These are phyloP conservation scores for Colletotrichum gigasporum DNA, from an alignment of 2,329 filamentous ascomycete genomes.

Conservation along the genomic window DNA sequence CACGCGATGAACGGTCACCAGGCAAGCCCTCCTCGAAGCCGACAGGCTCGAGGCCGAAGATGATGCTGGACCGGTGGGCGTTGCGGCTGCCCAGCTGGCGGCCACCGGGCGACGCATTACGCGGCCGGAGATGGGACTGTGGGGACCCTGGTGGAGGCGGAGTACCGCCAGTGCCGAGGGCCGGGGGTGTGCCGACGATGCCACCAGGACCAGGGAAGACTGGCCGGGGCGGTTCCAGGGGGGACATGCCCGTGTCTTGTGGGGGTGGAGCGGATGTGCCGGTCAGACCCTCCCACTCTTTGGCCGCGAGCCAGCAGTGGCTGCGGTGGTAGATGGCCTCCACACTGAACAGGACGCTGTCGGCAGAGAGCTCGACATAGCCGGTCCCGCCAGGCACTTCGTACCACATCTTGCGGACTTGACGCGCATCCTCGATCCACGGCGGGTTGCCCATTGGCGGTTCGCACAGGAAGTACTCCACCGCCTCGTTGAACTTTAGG, in stretches of 20 bases:
- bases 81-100: slow-evolving; percentile 37
- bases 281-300: slow-evolving; percentile 55
- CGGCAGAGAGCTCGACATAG: slow-evolving; percentile 66
- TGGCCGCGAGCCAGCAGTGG: slow-evolving; percentile 65
- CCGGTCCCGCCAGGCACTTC: slow-evolving; percentile 71
- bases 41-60: slow-evolving; percentile 52
- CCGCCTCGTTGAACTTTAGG: slow-evolving; percentile 73
- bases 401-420: slow-evolving; percentile 77
- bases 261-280: slow-evolving; percentile 38
- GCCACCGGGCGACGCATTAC: slow-evolving; percentile 49
- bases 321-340: slow-evolving; percentile 69
- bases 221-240: slow-evolving; percentile 47
- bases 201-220: slow-evolving; percentile 45
- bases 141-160: slow-evolving; percentile 42
- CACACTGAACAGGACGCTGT: slow-evolving; percentile 69
- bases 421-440: slow-evolving; percentile 74
- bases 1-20: slow-evolving; percentile 31
- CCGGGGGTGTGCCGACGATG: slow-evolving; percentile 35
- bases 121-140: slow-evolving; percentile 45
- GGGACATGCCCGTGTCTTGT: slow-evolving; percentile 47
- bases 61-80: slow-evolving; percentile 53
- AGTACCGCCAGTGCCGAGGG: slow-evolving; percentile 36
- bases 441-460: slow-evolving; percentile 77
- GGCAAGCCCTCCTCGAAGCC: slow-evolving; percentile 29
- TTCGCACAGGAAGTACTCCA: slow-evolving; percentile 85